A percentile compares a stretch with the other conserved stretches of the same genome.
Evolutionary conservation across 2,329 filamentous ascomycete genomes (phyloP).

Genomic region (Fusarium concolor): DNA sequence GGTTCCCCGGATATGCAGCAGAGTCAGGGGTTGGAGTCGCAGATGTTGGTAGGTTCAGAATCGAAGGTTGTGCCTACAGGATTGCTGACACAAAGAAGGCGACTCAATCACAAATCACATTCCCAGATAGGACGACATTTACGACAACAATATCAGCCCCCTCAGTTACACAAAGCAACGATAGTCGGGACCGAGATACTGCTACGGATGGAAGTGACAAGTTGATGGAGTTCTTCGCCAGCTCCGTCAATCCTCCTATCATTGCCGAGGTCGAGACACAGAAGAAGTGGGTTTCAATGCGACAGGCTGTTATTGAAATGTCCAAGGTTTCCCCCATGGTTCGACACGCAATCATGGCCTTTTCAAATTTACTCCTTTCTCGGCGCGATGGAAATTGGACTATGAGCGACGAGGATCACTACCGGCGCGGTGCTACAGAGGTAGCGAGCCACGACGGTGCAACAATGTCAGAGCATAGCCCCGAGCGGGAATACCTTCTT

Average conservation of each 20-base stretch:
- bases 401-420: constrained; percentile 53
- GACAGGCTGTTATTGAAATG: constrained; percentile 61
- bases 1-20: constrained; percentile 44
- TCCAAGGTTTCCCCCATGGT: constrained; percentile 60
- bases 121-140: constrained; percentile 42
- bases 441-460: constrained; percentile 43
- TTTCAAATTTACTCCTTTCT: constrained; percentile 59
- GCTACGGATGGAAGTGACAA: constrained; percentile 35
- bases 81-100: constrained; percentile 18
- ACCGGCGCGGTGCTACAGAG: constrained; percentile 53
- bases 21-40: constrained; percentile 40
- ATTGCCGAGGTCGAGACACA: constrained; percentile 65
- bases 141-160: constrained; percentile 35
- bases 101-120: constrained; percentile 41
- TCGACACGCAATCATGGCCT: constrained; percentile 61
- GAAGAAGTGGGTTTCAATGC: constrained; percentile 62
- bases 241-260: constrained; percentile 63
- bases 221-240: constrained; percentile 61
- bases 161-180: constrained; percentile 39
- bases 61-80: too few relatives aligned
- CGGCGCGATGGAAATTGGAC: constrained; percentile 49
- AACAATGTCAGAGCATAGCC: constrained; percentile 47
- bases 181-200: constrained; percentile 19
- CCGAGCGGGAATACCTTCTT: constrained; percentile 56
- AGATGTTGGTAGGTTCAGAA: constrained; percentile 36